A percentile compares a stretch with the other conserved stretches of the same genome.
Evolutionary conservation across 176 grass and related monocot species (phyloP).

Genomic region (Canna indica): DNA sequence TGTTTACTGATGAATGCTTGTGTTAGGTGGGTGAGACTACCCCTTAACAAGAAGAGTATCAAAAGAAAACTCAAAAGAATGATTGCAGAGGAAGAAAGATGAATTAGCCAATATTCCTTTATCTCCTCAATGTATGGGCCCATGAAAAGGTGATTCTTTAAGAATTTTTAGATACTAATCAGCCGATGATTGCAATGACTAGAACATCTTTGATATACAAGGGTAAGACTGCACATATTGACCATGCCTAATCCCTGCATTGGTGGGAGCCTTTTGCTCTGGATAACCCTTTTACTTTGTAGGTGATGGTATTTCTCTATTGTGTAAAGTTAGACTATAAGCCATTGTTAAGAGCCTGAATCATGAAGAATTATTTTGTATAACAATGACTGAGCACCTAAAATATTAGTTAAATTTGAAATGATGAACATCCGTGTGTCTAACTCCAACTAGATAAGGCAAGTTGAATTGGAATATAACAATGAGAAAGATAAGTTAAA

Average conservation of each 20-base stretch:
- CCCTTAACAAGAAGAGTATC: neutral
- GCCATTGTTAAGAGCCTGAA: neutral
- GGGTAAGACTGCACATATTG: no score
- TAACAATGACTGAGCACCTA: neutral
- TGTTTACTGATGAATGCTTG: neutral
- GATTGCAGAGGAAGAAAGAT: neutral
- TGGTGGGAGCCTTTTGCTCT: no score
- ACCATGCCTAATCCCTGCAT: no score
- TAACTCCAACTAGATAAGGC: neutral
- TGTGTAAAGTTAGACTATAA: neutral
- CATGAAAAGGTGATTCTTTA: neutral
- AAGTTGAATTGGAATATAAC: neutral
- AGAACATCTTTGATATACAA: no score
- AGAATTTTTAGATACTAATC: neutral
- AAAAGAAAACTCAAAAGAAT: neutral
- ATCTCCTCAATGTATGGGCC: neutral
- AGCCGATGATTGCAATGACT: no score
- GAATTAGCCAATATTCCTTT: neutral
- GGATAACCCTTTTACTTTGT: no score
- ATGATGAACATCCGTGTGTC: neutral
- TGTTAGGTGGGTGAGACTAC: neutral
- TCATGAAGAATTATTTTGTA: neutral
- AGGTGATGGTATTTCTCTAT: neutral
- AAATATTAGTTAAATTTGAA: neutral
- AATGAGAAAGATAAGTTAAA: neutral